Percentiles rank a stretch among this genome's conserved stretches.
phyloP scores from a whole-genome alignment of 2,329 filamentous ascomycete species.

The Botrytis pseudocinerea region DNA sequence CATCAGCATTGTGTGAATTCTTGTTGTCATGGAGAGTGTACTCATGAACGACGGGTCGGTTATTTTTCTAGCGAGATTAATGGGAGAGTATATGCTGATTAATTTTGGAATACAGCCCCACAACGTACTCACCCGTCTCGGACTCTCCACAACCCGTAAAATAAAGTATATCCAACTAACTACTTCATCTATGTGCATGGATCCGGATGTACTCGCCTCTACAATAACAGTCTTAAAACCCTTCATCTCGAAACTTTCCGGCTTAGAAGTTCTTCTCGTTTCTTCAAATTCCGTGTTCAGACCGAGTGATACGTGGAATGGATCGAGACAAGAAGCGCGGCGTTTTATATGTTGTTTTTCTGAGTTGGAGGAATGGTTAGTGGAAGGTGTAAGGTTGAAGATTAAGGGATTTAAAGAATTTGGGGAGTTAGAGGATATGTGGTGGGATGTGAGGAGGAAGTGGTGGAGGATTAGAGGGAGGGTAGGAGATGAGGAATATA shows the following conservation, averaged over 20 bases:
- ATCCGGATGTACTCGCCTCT: conserved; percentile 19
- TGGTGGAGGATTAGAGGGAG: conserved; percentile 13
- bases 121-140: not conserved
- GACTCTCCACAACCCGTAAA: not conserved
- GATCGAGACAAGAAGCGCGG: not conserved
- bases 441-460: conserved; percentile 19
- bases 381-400: not conserved
- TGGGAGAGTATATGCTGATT: not conserved
- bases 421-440: conserved; percentile 15
- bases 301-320: not conserved
- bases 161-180: conserved; percentile 13
- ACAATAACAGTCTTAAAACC: conserved; percentile 19
- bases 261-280: not conserved
- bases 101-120: not conserved
- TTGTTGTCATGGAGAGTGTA: not conserved
- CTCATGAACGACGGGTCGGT: not conserved
- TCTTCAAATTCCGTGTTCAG: not conserved
- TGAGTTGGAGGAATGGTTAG: conserved; percentile 11
- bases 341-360: conserved; percentile 11
- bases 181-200: not conserved
- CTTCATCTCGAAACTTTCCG: not conserved
- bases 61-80: not conserved
- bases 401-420: not conserved
- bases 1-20: conserved; percentile 23
- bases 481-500: not conserved